A percentile compares a stretch with the other conserved stretches of the same genome.
phyloP scores from a whole-genome alignment of 164 flowering plant genomes.

The Dillenia suffruticosa region DNA sequence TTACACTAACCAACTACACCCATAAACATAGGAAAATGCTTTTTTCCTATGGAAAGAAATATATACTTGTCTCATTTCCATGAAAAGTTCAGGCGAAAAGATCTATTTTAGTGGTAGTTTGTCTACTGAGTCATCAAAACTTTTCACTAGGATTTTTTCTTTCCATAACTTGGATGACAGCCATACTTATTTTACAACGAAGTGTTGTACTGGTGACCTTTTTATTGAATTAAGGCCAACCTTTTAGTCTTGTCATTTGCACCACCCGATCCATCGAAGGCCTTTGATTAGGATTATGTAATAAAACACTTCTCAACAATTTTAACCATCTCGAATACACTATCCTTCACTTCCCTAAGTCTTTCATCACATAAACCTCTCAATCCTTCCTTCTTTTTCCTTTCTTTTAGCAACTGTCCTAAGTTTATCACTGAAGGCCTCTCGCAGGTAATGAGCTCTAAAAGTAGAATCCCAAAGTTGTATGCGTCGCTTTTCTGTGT shows the following conservation, averaged over 20 bases:
- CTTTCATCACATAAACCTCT: constrained; percentile 10
- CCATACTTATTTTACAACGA: too few species aligned
- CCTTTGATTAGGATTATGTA: constrained; percentile 14
- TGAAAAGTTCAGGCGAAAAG: too few species aligned
- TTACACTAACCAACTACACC: too few species aligned
- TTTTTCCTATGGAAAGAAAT: too few species aligned
- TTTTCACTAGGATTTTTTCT: too few species aligned
- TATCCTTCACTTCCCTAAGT: constrained; percentile 6
- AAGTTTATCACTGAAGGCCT: constrained; percentile 10
- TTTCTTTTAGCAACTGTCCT: constrained; percentile 1
- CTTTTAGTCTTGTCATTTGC: constrained; percentile 7
- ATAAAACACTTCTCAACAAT: constrained; percentile 16
- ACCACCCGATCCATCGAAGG: constrained; percentile 21
- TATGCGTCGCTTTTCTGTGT: constrained; percentile 16
- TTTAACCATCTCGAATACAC: constrained; percentile 8
- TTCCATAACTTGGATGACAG: too few species aligned
- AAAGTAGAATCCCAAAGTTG: constrained; percentile 23
- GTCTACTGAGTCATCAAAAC: too few species aligned
- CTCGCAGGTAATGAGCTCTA: constrained; percentile 22
- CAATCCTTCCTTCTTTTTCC: constrained; percentile 10
- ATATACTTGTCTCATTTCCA: too few species aligned
- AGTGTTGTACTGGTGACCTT: too few species aligned
- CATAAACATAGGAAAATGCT: too few species aligned
- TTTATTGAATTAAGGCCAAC: too few species aligned
- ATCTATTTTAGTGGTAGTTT: too few species aligned